A percentile compares a stretch with the other conserved stretches of the same genome.
phyloP scores from a whole-genome alignment of 306 rosid species.

The Senna siamea region DNA sequence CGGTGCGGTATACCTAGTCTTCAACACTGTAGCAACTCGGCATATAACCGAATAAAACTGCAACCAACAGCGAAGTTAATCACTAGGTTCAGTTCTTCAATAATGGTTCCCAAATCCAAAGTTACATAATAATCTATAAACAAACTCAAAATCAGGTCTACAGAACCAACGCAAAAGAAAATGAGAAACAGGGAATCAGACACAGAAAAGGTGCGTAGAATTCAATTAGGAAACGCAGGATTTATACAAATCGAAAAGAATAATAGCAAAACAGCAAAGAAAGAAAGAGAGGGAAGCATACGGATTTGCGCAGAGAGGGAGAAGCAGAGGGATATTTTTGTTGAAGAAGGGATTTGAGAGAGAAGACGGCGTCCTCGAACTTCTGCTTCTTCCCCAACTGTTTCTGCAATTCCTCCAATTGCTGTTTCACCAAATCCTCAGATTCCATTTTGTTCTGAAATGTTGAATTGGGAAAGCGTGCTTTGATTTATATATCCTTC shows the following conservation, averaged over 20 bases:
- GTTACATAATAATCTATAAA: background rate
- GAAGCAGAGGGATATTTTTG: slow-evolving; percentile 65
- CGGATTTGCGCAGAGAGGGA: slow-evolving; percentile 66
- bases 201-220: background rate
- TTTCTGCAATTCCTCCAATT: slow-evolving; percentile 75
- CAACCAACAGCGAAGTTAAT: slow-evolving; percentile 28
- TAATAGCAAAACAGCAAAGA: background rate
- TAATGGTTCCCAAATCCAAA: slow-evolving; percentile 4
- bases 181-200: slow-evolving; percentile 27
- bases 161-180: background rate
- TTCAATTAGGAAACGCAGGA: background rate
- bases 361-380: slow-evolving; percentile 71
- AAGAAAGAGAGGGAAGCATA: slow-evolving; percentile 26
- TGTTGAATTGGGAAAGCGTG: slow-evolving; percentile 27
- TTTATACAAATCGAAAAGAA: background rate
- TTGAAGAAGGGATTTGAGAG: slow-evolving; percentile 63
- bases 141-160: slow-evolving; percentile 28
- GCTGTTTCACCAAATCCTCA: slow-evolving; percentile 50
- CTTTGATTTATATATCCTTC: background rate
- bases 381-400: slow-evolving; percentile 74
- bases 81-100: slow-evolving; percentile 13
- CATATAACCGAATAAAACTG: slow-evolving; percentile 72
- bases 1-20: slow-evolving; percentile 78
- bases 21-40: slow-evolving; percentile 83
- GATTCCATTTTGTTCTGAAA: slow-evolving; percentile 50